Base-by-base conservation (phyloP, 139 green algal species). In the Chlamydomonas incerta region DNA sequence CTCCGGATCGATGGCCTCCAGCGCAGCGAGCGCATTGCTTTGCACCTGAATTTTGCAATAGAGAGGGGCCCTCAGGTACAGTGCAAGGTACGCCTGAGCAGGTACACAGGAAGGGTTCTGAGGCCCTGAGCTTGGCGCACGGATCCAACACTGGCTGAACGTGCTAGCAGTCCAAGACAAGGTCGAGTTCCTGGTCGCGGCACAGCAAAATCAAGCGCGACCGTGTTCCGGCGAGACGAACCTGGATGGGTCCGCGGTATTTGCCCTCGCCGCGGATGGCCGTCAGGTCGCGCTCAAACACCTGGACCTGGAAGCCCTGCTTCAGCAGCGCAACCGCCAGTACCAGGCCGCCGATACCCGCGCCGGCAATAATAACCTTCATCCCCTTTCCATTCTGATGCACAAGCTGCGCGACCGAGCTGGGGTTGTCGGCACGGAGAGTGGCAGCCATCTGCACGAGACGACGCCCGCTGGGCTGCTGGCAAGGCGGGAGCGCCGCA, bases 211-310 rank as follows among this genome's bases (percentile, higher is more conserved):
- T n/a, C n/a, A n/a, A n/a, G n/a, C n/a, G n/a, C n/a, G n/a, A n/a
- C n/a, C n/a, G 66, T 31, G n/a, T n/a, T n/a, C n/a, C 67, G 20
- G 26, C 57, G 29, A 28, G 55, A 72, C 67, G 17, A 73, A 98
- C 94, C 92, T 98, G 95, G 81, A 99, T 99, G 46, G 97, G 97
- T 0, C 97, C 97, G 3, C 97, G 88, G 89, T 99, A 99, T 80
- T 98, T 98, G 90, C 96, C 96, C 89, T 98, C 96, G 13, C 96
- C 96, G 1, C 97, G 93, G 37, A 99, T 97, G 31, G 97, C 96
- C 3, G 95, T 99, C 50, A 99, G 70, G 83, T 99, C 97, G 4
- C 96, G 87, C 92, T 99, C 97, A 74, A 96, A 96, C 18, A 99
- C 90, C 33, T 93, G 86, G 0, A 98, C 93, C 13, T 96, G 73